Evolutionary conservation across 805 yeast species (phyloP).

Genomic region (Hanseniaspora nectarophila): DNA sequence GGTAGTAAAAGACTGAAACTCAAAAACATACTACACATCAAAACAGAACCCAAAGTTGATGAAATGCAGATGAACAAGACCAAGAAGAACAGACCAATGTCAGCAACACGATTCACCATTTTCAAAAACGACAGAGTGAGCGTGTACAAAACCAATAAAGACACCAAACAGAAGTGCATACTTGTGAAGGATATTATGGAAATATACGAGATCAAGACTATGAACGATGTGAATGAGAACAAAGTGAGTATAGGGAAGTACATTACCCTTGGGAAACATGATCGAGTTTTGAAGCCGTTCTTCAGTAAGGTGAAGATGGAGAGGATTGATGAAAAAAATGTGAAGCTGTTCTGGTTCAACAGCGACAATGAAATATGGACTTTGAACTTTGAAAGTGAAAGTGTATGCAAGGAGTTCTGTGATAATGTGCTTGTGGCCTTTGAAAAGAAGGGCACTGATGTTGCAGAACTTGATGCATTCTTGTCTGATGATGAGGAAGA

Average conservation of each 20-base stretch:
- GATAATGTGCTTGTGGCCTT: not conserved
- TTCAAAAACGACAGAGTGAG: constrained; percentile 17
- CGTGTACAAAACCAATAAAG: not conserved
- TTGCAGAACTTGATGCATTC: not conserved
- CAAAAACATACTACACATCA: constrained; percentile 11
- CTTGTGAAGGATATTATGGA: constrained; percentile 23
- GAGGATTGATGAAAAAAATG: constrained; percentile 34
- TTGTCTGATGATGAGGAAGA: constrained; percentile 8
- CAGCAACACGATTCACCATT: constrained; percentile 25
- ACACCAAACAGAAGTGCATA: not conserved
- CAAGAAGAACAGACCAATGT: constrained; percentile 15
- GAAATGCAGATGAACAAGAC: not conserved
- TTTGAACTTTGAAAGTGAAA: not conserved
- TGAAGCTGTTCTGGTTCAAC: constrained; percentile 12
- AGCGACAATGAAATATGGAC: constrained; percentile 40
- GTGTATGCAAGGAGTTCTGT: constrained; percentile 1
- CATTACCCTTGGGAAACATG: constrained; percentile 26
- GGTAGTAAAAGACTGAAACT: constrained; percentile 1
- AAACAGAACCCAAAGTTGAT: not conserved
- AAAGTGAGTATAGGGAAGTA: constrained; percentile 18
- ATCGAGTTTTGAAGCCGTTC: constrained; percentile 52
- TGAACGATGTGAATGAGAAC: constrained; percentile 17
- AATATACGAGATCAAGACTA: constrained; percentile 25
- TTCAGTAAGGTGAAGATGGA: constrained; percentile 51
- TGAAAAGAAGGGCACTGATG: not conserved